phyloP scores from a whole-genome alignment of 805 yeast genomes.

The Kluyveromyces starmeri region DNA sequence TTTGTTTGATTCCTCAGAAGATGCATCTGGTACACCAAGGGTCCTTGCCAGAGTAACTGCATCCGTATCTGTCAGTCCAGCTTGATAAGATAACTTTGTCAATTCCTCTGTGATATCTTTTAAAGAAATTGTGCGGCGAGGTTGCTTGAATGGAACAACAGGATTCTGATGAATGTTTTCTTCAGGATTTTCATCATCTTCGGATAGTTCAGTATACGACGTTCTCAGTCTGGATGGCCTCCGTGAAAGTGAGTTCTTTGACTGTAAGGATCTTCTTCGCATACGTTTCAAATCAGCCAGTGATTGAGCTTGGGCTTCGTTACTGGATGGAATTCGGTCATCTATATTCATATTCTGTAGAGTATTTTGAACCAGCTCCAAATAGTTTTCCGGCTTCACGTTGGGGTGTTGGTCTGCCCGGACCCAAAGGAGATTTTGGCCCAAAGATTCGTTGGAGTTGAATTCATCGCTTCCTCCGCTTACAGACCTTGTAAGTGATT shows the following conservation, averaged over 20 bases:
- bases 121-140: slow-evolving; percentile 41
- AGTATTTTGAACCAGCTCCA: slow-evolving; percentile 49
- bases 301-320: slow-evolving; percentile 13
- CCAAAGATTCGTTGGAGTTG: slow-evolving; percentile 9
- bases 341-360: slow-evolving; percentile 24
- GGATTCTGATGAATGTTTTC: neutral
- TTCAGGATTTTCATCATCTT: slow-evolving; percentile 27
- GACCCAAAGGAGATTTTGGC: slow-evolving; percentile 72
- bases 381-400: slow-evolving; percentile 83
- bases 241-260: slow-evolving; percentile 22
- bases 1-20: slow-evolving; percentile 24
- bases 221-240: slow-evolving; percentile 28
- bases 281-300: slow-evolving; percentile 1
- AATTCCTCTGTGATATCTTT: slow-evolving; percentile 68
- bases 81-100: slow-evolving; percentile 62
- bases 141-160: neutral
- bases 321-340: slow-evolving; percentile 11
- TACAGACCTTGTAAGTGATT: neutral
- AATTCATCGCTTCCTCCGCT: neutral
- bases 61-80: slow-evolving; percentile 70
- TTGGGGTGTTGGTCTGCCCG: slow-evolving; percentile 94
- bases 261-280: slow-evolving; percentile 5
- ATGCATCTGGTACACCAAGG: slow-evolving; percentile 59
- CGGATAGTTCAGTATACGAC: slow-evolving; percentile 25
- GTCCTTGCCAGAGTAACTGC: slow-evolving; percentile 79